A percentile compares a stretch with the other conserved stretches of the same genome.
These are phyloP conservation scores for Artemisia tridentata DNA, from an alignment of 129 eudicot genomes.

Conservation along the genomic window DNA sequence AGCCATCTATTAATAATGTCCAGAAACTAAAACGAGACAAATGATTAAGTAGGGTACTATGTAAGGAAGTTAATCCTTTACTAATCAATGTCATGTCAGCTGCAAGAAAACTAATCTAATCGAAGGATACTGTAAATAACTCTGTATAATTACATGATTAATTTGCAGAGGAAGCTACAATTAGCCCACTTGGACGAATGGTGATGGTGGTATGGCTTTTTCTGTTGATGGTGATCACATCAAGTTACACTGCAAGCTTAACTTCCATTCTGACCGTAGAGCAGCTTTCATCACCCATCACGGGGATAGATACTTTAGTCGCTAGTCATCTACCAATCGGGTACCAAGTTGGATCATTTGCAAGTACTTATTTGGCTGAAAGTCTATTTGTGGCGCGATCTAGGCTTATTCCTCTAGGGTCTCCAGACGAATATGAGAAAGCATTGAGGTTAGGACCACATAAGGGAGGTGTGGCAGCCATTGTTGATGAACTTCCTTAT, in stretches of 20 bases:
- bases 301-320: slow-evolving; percentile 60
- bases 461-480: slow-evolving; percentile 67
- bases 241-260: slow-evolving; percentile 85
- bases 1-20: no score
- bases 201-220: slow-evolving; percentile 80
- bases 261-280: slow-evolving; percentile 77
- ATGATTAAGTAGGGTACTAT: no score
- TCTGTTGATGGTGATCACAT: slow-evolving; percentile 56
- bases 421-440: slow-evolving; percentile 56
- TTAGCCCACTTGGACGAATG: slow-evolving; percentile 67
- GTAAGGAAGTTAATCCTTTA: no score
- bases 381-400: slow-evolving; percentile 48
- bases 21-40: no score
- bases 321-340: slow-evolving; percentile 59
- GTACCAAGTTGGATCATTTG: slow-evolving; percentile 76
- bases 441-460: slow-evolving; percentile 48
- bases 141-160: neutral
- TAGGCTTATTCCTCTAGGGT: slow-evolving; percentile 50
- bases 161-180: slow-evolving; percentile 63
- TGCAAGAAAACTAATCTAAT: no score
- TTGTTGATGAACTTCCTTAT: slow-evolving; percentile 74
- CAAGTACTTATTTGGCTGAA: slow-evolving; percentile 48
- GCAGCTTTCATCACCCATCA: slow-evolving; percentile 66
- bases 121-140: no score
- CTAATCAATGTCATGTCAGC: no score